Evolutionary conservation across 495 filamentous ascomycete species (phyloP).

Genomic region (Neurospora sp.): DNA sequence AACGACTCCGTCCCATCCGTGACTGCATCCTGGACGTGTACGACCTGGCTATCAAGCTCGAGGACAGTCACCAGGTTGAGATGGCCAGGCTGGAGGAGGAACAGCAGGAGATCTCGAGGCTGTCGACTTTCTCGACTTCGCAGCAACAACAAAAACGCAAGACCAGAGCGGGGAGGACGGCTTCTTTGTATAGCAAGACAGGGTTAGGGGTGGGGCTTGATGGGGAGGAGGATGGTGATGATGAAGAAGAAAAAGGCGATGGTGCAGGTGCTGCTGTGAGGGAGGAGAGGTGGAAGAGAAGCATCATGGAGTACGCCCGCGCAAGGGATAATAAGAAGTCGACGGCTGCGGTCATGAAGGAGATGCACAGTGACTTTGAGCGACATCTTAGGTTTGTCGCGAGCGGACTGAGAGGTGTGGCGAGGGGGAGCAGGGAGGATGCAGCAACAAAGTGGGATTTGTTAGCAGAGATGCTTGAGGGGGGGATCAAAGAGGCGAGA

Average conservation of each 20-base stretch:
- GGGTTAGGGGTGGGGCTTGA: slow-evolving; percentile 8
- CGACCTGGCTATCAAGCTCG: slow-evolving; percentile 43
- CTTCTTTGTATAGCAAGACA: not conserved
- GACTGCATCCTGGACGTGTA: slow-evolving; percentile 57
- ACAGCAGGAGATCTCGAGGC: slow-evolving; percentile 26
- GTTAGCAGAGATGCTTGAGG: slow-evolving; percentile 50
- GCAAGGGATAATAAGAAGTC: slow-evolving; percentile 12
- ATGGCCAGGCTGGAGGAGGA: slow-evolving; percentile 29
- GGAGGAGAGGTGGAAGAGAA: not conserved
- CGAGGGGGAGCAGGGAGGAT: slow-evolving; percentile 45
- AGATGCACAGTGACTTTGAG: slow-evolving; percentile 40
- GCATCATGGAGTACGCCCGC: not conserved
- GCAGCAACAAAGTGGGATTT: slow-evolving; percentile 46
- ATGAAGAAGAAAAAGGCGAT: slow-evolving; percentile 28
- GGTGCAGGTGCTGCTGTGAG: not conserved
- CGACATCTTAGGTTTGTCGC: slow-evolving; percentile 43
- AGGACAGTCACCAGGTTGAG: slow-evolving; percentile 33
- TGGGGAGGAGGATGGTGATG: slow-evolving; percentile 22
- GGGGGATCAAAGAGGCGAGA: slow-evolving; percentile 26
- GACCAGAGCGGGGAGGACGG: not conserved
- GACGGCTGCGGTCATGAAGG: slow-evolving; percentile 29
- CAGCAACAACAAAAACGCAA: not conserved
- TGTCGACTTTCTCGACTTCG: slow-evolving; percentile 19
- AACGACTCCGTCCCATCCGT: slow-evolving; percentile 52
- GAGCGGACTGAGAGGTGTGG: slow-evolving; percentile 45